A percentile compares a stretch with the other conserved stretches of the same genome.
These are phyloP conservation scores for Fusarium papillatum DNA, from an alignment of 2,329 filamentous ascomycete genomes.

Conservation along the genomic window DNA sequence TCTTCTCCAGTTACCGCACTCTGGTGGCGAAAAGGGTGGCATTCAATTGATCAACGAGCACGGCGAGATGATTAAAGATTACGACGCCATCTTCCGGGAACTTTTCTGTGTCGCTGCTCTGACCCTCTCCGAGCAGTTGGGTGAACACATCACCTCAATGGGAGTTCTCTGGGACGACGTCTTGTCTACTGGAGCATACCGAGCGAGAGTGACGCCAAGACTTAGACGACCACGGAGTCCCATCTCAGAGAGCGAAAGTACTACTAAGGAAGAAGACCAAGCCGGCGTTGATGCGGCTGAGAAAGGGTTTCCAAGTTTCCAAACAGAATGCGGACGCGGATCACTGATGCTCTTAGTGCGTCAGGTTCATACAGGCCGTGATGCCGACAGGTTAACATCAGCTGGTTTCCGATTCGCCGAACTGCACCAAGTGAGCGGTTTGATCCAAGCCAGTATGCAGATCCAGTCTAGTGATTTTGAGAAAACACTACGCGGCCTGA, in stretches of 20 bases:
- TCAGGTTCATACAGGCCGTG: conserved; percentile 66
- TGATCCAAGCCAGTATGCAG: conserved; percentile 80
- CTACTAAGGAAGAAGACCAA: conserved; percentile 18
- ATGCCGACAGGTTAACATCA: conserved; percentile 74
- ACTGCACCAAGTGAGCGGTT: conserved; percentile 75
- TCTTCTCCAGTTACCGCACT: conserved; percentile 62
- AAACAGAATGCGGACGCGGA: conserved; percentile 71
- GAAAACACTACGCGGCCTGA: conserved; percentile 74
- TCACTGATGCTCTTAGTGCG: conserved; percentile 86
- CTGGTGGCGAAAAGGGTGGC: conserved; percentile 14
- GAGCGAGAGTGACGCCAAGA: conserved; percentile 24
- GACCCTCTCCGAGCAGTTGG: conserved; percentile 77
- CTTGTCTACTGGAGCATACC: conserved; percentile 69
- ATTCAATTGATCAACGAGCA: conserved; percentile 65
- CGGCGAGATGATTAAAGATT: conserved; percentile 74
- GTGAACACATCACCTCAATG: conserved; percentile 70
- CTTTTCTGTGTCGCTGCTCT: conserved; percentile 85
- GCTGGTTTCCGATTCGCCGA: conserved; percentile 84
- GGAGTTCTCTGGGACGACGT: conserved; percentile 84
- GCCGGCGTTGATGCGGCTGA: conserved; percentile 51
- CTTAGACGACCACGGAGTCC: conserved; percentile 22
- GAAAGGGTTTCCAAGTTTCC: conserved; percentile 49
- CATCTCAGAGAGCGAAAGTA: conserved; percentile 8
- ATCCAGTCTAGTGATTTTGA: conserved; percentile 73
- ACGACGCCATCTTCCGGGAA: conserved; percentile 83